Conservation (phyloP, 2,329 filamentous ascomycete genomes). For the Aspergillus sclerotialis region DNA sequence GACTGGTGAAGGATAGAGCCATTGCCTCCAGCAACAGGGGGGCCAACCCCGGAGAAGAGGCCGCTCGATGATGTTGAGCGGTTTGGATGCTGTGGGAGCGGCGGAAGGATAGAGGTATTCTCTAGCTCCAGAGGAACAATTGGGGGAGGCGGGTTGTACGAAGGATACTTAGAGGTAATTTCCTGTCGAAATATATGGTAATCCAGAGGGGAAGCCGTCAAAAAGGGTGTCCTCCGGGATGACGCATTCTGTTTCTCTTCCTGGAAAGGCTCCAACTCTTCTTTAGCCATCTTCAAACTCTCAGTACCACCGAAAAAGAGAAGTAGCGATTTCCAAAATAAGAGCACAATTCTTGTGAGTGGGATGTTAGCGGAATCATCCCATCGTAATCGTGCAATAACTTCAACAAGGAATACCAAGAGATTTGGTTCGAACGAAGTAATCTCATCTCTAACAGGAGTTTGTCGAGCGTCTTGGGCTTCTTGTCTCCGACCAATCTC, state of each 20-base stretch:
- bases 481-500: constrained; percentile 35
- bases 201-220: constrained; percentile 89
- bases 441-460: constrained; percentile 26
- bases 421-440: constrained; percentile 59
- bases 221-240: constrained; percentile 62
- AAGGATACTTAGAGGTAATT: constrained; percentile 94
- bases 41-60: constrained; percentile 51
- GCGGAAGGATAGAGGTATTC: constrained; percentile 83
- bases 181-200: constrained; percentile 96
- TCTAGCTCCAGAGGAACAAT: constrained; percentile 81
- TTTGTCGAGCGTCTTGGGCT: constrained; percentile 13
- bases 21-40: constrained; percentile 38
- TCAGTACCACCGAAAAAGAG: constrained; percentile 74
- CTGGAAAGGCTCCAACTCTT: constrained; percentile 51
- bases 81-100: constrained; percentile 67
- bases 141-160: constrained; percentile 83
- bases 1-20: constrained; percentile 86
- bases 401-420: constrained; percentile 64
- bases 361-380: constrained; percentile 49
- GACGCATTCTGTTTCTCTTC: constrained; percentile 40
- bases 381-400: constrained; percentile 64
- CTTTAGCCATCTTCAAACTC: constrained; percentile 68
- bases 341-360: constrained; percentile 65
- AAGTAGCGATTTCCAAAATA: constrained; percentile 88
- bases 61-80: constrained; percentile 55